Evolutionary conservation across 2,329 filamentous ascomycete species (phyloP), one percentile per base, ranked within the genome.

Genomic region (Cladosporium sp.): DNA sequence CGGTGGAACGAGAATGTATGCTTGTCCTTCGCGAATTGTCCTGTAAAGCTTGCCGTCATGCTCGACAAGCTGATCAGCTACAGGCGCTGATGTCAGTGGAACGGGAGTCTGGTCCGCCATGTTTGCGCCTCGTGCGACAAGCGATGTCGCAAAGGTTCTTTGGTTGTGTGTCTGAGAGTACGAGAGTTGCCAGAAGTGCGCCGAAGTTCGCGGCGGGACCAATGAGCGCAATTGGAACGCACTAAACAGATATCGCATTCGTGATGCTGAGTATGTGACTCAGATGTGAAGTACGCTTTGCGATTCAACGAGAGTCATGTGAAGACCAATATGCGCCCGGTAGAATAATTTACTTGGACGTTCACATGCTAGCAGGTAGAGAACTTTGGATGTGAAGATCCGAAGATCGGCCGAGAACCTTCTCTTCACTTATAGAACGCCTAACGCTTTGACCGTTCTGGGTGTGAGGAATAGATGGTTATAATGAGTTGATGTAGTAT

Each of bases 11-110:
- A 88, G 73, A 52, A 88, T 85, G 56, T 82, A 75, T 32, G 84
- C 84, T n/a, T 78, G 68, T 5, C 84, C 84, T 68, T 88, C 84
- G 52, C 79, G 79, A 50, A 86, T 74, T 0, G 81, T 80, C 20
- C 75, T 78, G 60, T 66, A 67, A 9, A 36, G 60, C 35, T 57
- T 62, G 39, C 60, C 63, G 4, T 64, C 55, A 35, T 68, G 65
- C 50, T 63, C 57, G 27, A 68, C 56, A 3, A 62, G 52, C 49
- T 67, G 66, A 6, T 59, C 62, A 22, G 53, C 58, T 20, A 53
- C 55, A 11, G 66, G 64, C 11, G 51, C 42, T 7, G 60, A 52
- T 11, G 46, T 53, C 29, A 61, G 47, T 15, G 57, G 53, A 32
- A 61, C 55, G 11, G 53, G 22, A 16, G 29, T 35, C 15, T 40